Evolutionary conservation across 495 filamentous ascomycete genomes (phyloP), one percentile per base, ranked within the genome.

Genomic region (Extremus antarcticus): DNA sequence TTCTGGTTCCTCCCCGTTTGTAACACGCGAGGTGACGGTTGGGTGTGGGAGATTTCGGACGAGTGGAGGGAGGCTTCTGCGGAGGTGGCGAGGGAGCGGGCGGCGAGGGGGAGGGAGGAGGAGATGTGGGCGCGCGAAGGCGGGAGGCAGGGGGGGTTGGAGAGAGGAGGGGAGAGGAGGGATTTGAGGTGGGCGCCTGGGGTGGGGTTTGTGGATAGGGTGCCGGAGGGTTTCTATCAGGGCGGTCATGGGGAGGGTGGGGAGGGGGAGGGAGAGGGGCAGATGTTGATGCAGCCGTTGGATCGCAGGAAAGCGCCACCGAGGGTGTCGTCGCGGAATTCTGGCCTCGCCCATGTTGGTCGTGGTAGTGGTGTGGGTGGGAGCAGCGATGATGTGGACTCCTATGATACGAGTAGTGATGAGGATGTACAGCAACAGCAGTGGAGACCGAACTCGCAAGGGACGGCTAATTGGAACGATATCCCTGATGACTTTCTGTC

Each of bases 11-110:
- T 95, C n/a, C 94, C 92, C 0, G 68, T 95, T 16, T 81, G 81
- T 67, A 94, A 83, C 52, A 91, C 88, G 0, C 83, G 78, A 0
- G 90, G 90, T 10, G 88, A 98, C 65, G 92, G 92, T n/a, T 97
- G 90, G 90, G 78, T 70, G 61, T 98, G 92, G 92, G 90, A 95
- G 63, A 78, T 89, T 0, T 94, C 81, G 55, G 48, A 61, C 2
- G 65, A 65, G 41, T 74, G 71, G 71, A 46, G 56, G 1, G 58
- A 51, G 0, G 66, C 65, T 19, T 53, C 65, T 2, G 70, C 70
- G 2, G 58, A 59, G 16, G 51, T 73, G 2, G 50, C 40, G 11
- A 51, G 55, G 29, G 54, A 68, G 41, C 62, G 69, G 20, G 50
- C 20, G 25, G 23, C 17, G 47, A 39, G 21, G 46, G 51, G 38